Conservation (phyloP, 2,329 filamentous ascomycete species). For the Calonectria henricotiae region DNA sequence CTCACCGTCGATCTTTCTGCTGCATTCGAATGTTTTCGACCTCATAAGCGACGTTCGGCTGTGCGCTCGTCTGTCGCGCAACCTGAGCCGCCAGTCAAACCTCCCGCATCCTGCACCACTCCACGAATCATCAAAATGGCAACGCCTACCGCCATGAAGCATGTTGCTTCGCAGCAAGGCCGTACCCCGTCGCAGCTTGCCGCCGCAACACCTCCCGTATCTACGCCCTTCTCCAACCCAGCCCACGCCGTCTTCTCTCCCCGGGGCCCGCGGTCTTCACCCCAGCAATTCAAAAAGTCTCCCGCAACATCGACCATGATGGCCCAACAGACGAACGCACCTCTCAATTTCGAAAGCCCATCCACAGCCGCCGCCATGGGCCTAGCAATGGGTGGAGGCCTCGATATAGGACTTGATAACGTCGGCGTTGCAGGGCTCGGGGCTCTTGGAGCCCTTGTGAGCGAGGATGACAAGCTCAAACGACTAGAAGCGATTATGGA, state of each 20-base stretch:
- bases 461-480: conserved; percentile 71
- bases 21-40: conserved; percentile 22
- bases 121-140: conserved; percentile 59
- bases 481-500: conserved; percentile 69
- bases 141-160: conserved; percentile 69
- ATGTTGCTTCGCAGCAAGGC: conserved; percentile 62
- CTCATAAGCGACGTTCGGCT: conserved; percentile 20
- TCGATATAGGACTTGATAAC: conserved; percentile 71
- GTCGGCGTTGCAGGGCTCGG: conserved; percentile 67
- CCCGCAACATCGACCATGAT: conserved; percentile 70
- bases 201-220: conserved; percentile 76
- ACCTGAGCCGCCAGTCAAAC: conserved; percentile 23
- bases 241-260: conserved; percentile 75
- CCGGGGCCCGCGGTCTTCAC: conserved; percentile 72
- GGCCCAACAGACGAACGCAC: conserved; percentile 63
- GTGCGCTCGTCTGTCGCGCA: conserved; percentile 34
- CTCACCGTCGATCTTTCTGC: neutral
- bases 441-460: conserved; percentile 60
- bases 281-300: conserved; percentile 77
- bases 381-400: conserved; percentile 65
- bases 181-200: conserved; percentile 68
- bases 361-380: conserved; percentile 76
- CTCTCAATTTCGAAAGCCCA: conserved; percentile 77
- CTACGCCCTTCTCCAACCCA: conserved; percentile 76
- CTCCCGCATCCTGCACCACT: neutral